A percentile compares a stretch with the other conserved stretches of the same genome.
phyloP scores from a whole-genome alignment of 441 rosid species.

The Erysimum cheiri region DNA sequence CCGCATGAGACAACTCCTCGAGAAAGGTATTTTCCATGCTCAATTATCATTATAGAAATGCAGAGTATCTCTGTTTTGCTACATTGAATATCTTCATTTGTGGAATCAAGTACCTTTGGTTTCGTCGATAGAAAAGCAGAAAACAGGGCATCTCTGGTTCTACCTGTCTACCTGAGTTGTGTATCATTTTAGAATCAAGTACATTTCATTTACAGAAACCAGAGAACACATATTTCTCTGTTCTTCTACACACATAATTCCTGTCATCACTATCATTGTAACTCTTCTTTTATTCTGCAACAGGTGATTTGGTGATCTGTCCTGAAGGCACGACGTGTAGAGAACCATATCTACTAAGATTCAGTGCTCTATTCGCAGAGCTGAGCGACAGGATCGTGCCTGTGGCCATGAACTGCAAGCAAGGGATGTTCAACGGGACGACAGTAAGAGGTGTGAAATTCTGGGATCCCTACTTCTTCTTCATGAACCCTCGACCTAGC shows the following conservation, averaged over 20 bases:
- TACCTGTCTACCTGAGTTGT: background rate
- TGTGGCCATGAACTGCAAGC: slow-evolving; percentile 88
- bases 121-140: background rate
- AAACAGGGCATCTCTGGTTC: slow-evolving; percentile 21
- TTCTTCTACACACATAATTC: background rate
- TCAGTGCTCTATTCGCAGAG: slow-evolving; percentile 95
- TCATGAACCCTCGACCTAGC: slow-evolving; percentile 94
- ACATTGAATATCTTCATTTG: too few species aligned
- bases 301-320: slow-evolving; percentile 88
- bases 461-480: slow-evolving; percentile 95
- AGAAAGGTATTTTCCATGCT: slow-evolving; percentile 51
- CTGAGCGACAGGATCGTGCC: slow-evolving; percentile 97
- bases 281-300: background rate
- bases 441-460: slow-evolving; percentile 94
- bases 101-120: background rate
- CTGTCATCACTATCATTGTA: background rate
- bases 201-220: background rate
- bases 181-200: background rate
- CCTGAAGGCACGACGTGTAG: slow-evolving; percentile 99
- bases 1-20: slow-evolving; percentile 66
- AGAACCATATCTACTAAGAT: slow-evolving; percentile 75
- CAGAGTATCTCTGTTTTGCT: slow-evolving; percentile 23
- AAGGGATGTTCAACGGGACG: slow-evolving; percentile 87
- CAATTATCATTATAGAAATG: background rate
- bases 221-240: background rate